Evolutionary conservation across 1,139 yeast species (phyloP).

Genomic region (Diutina rugosa): DNA sequence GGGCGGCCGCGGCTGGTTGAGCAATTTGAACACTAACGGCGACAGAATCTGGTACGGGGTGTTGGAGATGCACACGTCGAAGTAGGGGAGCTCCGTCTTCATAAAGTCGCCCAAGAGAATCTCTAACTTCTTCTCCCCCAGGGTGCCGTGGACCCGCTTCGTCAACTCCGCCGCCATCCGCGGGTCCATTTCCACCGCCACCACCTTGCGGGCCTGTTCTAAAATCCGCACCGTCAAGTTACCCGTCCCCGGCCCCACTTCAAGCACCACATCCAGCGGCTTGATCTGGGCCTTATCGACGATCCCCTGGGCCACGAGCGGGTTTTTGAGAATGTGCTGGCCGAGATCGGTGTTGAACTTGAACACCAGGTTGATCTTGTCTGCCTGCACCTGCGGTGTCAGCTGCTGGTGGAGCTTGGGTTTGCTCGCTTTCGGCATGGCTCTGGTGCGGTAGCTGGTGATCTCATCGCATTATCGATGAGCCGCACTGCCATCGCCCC

Average conservation of each 20-base stretch:
- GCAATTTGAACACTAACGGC: constrained; percentile 83
- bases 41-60: constrained; percentile 97
- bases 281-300: constrained; percentile 91
- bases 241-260: constrained; percentile 99
- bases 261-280: constrained; percentile 87
- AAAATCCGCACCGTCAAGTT: constrained; percentile 85
- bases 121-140: constrained; percentile 82
- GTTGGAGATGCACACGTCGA: constrained; percentile 91
- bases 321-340: constrained; percentile 93
- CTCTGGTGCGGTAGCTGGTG: neutral
- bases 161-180: constrained; percentile 98
- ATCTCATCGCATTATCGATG: neutral
- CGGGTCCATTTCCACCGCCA: constrained; percentile 98
- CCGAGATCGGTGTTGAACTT: constrained; percentile 95
- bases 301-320: constrained; percentile 93
- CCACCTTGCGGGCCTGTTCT: constrained; percentile 83
- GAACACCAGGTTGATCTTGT: constrained; percentile 70
- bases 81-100: constrained; percentile 89
- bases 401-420: constrained; percentile 34
- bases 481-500: neutral
- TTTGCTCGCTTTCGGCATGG: constrained; percentile 43
- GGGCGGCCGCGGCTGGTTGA: constrained; percentile 89
- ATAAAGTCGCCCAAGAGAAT: constrained; percentile 91
- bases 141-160: constrained; percentile 94
- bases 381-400: constrained; percentile 45